Evolutionary conservation across 768 basidiomycete genomes (phyloP).

Genomic region (Tulasnella calospora): DNA sequence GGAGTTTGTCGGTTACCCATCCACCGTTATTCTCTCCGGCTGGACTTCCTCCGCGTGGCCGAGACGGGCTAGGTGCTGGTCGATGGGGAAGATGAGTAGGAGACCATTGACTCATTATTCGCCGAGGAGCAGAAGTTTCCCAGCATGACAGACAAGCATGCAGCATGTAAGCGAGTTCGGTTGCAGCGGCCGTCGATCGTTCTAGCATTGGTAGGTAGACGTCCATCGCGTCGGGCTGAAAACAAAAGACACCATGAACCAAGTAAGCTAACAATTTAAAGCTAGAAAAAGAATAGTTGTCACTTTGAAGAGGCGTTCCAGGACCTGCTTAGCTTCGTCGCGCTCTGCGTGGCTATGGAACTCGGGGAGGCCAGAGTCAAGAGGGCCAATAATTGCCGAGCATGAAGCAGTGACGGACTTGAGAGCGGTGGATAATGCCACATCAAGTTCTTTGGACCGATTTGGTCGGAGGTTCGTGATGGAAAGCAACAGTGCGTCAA

Average conservation of each 20-base stretch:
- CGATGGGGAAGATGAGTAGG: neutral
- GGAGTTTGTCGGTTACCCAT: conserved; percentile 55
- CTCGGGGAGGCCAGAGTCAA: conserved; percentile 7
- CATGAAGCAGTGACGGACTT: conserved; percentile 21
- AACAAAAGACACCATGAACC: neutral
- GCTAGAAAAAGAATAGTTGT: neutral
- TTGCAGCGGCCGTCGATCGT: neutral
- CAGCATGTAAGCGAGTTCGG: conserved; percentile 19
- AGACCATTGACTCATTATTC: conserved; percentile 20
- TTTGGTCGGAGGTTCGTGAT: conserved; percentile 12
- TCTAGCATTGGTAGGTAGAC: conserved; percentile 23
- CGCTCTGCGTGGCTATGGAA: conserved; percentile 1
- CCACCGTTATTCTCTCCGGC: conserved; percentile 45
- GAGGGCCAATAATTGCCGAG: conserved; percentile 20
- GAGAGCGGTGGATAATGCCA: conserved; percentile 24
- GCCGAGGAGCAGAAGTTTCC: conserved; percentile 15
- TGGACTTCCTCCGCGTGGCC: conserved; percentile 53
- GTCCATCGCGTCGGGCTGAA: conserved; percentile 23
- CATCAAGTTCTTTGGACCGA: neutral
- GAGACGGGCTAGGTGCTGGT: neutral
- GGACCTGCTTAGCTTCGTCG: conserved; percentile 19
- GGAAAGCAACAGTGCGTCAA: conserved; percentile 19
- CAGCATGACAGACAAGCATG: conserved; percentile 18
- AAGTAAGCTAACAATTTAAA: neutral
- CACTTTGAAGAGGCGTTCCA: conserved; percentile 25